These are phyloP conservation scores for Eutrema yunnanense DNA, from an alignment of 345 rosid genomes.

Conservation along the genomic window DNA sequence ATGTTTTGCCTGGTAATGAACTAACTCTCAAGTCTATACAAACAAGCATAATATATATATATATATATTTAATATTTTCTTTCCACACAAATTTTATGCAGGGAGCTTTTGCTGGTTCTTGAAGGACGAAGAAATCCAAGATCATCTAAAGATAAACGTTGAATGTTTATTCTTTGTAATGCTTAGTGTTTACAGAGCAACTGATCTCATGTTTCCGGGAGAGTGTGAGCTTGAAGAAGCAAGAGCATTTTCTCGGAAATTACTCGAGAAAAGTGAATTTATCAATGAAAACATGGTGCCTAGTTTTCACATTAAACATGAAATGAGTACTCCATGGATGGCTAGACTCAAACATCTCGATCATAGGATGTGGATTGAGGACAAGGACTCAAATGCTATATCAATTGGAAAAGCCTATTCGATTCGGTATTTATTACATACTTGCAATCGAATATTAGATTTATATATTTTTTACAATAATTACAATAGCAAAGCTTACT, in stretches of 20 bases:
- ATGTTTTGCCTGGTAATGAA: slow-evolving; percentile 41
- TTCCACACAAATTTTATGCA: neutral
- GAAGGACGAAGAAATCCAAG: slow-evolving; percentile 21
- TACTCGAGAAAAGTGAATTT: slow-evolving; percentile 30
- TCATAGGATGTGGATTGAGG: slow-evolving; percentile 58
- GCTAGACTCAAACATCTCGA: slow-evolving; percentile 56
- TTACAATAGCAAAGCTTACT: neutral
- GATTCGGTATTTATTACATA: slow-evolving; percentile 31
- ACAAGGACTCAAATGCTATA: slow-evolving; percentile 30
- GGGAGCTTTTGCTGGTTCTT: slow-evolving; percentile 58
- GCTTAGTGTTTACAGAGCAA: slow-evolving; percentile 50
- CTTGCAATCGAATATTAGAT: neutral
- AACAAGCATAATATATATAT: neutral
- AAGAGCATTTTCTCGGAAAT: slow-evolving; percentile 35
- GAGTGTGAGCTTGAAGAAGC: slow-evolving; percentile 47
- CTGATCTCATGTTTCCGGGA: slow-evolving; percentile 46
- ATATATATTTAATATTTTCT: neutral
- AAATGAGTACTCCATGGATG: slow-evolving; percentile 46
- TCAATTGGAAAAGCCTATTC: slow-evolving; percentile 48
- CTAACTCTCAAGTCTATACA: neutral
- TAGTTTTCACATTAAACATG: slow-evolving; percentile 35
- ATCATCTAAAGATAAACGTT: slow-evolving; percentile 23
- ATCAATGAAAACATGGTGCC: neutral
- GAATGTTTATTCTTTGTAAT: slow-evolving; percentile 30
- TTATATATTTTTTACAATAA: neutral